These are phyloP conservation scores for Kazachstania martiniae DNA, from an alignment of 805 yeast species.

Conservation along the genomic window DNA sequence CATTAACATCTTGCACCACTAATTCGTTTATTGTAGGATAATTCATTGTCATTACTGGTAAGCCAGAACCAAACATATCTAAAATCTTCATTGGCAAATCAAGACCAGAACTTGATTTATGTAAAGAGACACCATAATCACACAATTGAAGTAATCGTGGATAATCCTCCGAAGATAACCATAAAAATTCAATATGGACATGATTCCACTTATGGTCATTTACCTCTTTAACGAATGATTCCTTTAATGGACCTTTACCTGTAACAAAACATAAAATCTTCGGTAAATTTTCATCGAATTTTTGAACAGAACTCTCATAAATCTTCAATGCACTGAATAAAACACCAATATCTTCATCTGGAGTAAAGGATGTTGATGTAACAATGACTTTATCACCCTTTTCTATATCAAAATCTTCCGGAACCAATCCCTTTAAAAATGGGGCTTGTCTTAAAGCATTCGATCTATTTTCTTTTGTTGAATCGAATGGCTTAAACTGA, in stretches of 20 bases:
- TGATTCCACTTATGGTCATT: constrained; percentile 32
- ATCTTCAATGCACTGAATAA: constrained; percentile 55
- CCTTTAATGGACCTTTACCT: constrained; percentile 85
- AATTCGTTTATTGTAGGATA: constrained; percentile 75
- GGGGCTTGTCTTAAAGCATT: constrained; percentile 11
- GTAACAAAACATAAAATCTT: constrained; percentile 70
- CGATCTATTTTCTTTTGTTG: constrained; percentile 13
- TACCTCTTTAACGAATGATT: constrained; percentile 39
- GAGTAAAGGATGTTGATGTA: constrained; percentile 88
- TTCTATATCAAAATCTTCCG: constrained; percentile 24
- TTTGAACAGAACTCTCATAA: constrained; percentile 36
- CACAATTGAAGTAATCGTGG: constrained; percentile 66
- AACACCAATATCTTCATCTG: constrained; percentile 79
- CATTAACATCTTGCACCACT: constrained; percentile 59
- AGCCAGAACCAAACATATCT: constrained; percentile 91
- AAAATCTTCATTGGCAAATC: constrained; percentile 97
- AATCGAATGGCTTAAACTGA: constrained; percentile 45
- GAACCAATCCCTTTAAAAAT: constrained; percentile 29
- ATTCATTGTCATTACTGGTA: constrained; percentile 74
- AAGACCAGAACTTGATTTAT: constrained; percentile 82
- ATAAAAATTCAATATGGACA: constrained; percentile 50
- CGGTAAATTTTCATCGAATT: constrained; percentile 28
- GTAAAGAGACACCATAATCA: constrained; percentile 83
- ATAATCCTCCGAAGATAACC: constrained; percentile 74
- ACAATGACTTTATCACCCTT: constrained; percentile 53